These are phyloP conservation scores for Botrytis squamosa DNA, from an alignment of 2,329 filamentous ascomycete genomes.

Conservation along the genomic window DNA sequence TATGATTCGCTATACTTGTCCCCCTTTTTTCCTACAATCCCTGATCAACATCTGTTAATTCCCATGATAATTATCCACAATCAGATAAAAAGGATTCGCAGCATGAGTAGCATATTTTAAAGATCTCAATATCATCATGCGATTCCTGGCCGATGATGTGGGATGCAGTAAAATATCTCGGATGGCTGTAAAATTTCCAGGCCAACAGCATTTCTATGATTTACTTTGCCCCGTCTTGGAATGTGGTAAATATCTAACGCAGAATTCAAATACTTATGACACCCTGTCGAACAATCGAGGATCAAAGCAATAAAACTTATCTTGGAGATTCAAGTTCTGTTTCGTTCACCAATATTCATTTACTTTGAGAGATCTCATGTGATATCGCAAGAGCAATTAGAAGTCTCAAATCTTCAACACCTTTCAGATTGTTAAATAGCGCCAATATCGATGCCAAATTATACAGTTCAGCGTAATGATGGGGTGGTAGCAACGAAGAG, in stretches of 20 bases:
- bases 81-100: neutral
- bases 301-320: neutral
- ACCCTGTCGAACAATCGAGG: neutral
- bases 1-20: neutral
- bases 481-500: neutral
- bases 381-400: neutral
- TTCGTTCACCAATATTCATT: neutral
- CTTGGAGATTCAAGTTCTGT: neutral
- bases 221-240: neutral
- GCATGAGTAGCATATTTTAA: constrained; percentile 14
- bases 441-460: neutral
- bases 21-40: constrained; percentile 4
- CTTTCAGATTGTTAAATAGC: neutral
- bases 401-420: neutral
- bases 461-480: neutral
- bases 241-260: neutral
- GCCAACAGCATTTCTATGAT: neutral
- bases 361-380: too few species aligned
- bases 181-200: neutral
- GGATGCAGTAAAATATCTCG: neutral
- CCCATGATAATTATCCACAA: constrained; percentile 1
- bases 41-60: neutral
- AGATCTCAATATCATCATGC: neutral
- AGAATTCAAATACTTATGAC: neutral
- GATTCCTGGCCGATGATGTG: neutral